Base-by-base conservation (phyloP, 345 rosid genomes). In the Mangifera indica region DNA sequence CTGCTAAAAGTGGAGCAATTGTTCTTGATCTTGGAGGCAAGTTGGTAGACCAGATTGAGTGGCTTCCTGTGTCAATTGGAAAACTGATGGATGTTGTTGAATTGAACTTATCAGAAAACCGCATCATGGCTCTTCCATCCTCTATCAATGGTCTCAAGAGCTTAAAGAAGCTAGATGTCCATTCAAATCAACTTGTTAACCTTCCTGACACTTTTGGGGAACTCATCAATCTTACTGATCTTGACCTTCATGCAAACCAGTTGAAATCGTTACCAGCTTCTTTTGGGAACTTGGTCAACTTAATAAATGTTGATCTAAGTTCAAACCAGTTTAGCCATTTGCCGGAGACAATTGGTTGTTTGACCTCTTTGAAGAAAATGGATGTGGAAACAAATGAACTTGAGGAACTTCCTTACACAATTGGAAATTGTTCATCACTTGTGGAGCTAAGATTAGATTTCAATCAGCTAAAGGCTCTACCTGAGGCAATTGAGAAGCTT, bases 61-160 rank as follows among this genome's bases (percentile, higher is more conserved):
- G 93, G 93, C 88, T 89, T 48, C 93, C 93, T 12, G 63, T 80
- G n/a, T 85, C 93, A 57, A 71, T 89, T 24, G 91, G 91, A 53
- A 89, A 87, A 70, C 71, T 87, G 51, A 80, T 80, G 29, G 73
- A 45, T 63, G 74, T 87, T 24, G 80, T 78, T 3, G 85, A 77
- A 69, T 49, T 89, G 60, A 80, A 89, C 79, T 60, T 86, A 14
- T 89, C 91, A 1, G 91, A 89, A 66, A 89, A 89, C 75, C 78
- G 77, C 25, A 80, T 89, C 70, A 85, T 82, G 89, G 91, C 87
- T 29, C 88, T 89, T 68, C 93, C 93, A 1, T 48, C 81, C 34
- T 71, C 87, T 25, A 70, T 89, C 1, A 66, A 74, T 37, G 74
- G 67, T 66, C 84, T 89, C 56, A 82, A 68, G 71, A 67, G 83